Evolutionary conservation across 352 stramenopile genomes (phyloP).

Genomic region (Phytophthora constricta): DNA sequence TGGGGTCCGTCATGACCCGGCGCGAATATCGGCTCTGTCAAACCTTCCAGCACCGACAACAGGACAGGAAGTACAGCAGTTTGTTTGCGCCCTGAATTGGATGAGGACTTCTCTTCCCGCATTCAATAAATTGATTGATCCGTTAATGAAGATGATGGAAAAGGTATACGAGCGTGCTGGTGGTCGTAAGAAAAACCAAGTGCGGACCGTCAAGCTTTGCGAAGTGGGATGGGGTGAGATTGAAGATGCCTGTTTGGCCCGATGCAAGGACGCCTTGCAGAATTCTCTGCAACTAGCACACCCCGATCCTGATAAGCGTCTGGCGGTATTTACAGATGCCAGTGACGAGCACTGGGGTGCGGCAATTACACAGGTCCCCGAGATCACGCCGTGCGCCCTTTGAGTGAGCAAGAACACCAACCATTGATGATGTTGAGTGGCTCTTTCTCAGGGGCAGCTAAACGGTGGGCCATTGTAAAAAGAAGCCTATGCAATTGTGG

Average conservation of each 20-base stretch:
- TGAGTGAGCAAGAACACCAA: constrained; percentile 11
- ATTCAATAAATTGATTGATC: constrained; percentile 16
- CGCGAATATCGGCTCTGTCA: not conserved
- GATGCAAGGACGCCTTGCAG: not conserved
- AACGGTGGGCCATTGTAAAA: constrained; percentile 28
- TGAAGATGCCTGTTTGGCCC: constrained; percentile 5
- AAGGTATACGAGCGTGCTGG: constrained; percentile 6
- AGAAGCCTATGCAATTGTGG: constrained; percentile 26
- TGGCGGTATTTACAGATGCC: constrained; percentile 15
- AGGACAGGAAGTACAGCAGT: constrained; percentile 16
- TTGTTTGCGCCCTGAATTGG: constrained; percentile 33
- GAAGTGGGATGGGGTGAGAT: constrained; percentile 4
- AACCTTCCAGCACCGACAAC: constrained; percentile 3
- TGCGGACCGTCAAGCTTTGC: not conserved
- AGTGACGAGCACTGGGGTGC: constrained; percentile 20
- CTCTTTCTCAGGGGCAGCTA: constrained; percentile 5
- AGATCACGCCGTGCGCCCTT: constrained; percentile 3
- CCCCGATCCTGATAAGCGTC: not conserved
- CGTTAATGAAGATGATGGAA: constrained; percentile 9
- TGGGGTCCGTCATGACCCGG: constrained; percentile 10
- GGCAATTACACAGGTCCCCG: constrained; percentile 12
- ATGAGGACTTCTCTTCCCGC: constrained; percentile 21
- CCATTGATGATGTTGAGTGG: constrained; percentile 10
- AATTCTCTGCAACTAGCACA: constrained; percentile 14
- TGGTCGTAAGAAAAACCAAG: not conserved